Evolutionary conservation across 345 rosid species (phyloP), one percentile per base, ranked within the genome.

Genomic region (Nephelium lappaceum): DNA sequence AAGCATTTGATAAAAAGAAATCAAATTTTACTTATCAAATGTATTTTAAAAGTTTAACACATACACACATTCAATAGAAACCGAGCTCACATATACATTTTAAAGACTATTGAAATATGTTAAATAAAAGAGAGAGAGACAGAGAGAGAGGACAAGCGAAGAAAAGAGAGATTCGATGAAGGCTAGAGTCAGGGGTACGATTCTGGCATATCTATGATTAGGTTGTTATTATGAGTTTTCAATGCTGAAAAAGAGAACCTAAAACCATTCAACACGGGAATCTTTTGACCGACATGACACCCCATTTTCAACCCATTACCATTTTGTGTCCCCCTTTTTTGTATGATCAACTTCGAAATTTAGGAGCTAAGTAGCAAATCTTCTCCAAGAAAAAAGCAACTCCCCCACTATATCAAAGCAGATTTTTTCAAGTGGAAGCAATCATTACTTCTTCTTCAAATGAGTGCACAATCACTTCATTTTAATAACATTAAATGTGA

Each of bases 381-480:
- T 6, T 41, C 43, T 31, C 36, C 36, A 31, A 31, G 36, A 31
- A 31, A 31, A 31, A 31, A 31, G 36, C 36, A 31, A 31, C 36
- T n/a, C 36, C 2, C 36, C 36, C 72, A 27, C 76, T 55, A 49
- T 15, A 67, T 43, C 11, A 53, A 76, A 57, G 47, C 38, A 11
- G 4, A 24, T 31, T 38, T 57, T 61, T 27, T 55, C 11, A 49
- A 11, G 62, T 24, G 36, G 31, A 60, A 23, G 67, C 55, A 60
- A 73, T 60, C 76, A 73, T 41, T 58, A n/a, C 76, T 58, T 58
- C 53, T 31, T 31, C 36, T n/a, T 10, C 18, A 53, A 60, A 57
- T 49, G 36, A 18, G 3, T 53, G 31, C 45, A 71, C 15, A 47
- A 18, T 71, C n/a, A n/a, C 43, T 8, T 18, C 12, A 31, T 31